Evolutionary conservation across 331 rosid genomes (phyloP).

Genomic region (Malus hybrid): DNA sequence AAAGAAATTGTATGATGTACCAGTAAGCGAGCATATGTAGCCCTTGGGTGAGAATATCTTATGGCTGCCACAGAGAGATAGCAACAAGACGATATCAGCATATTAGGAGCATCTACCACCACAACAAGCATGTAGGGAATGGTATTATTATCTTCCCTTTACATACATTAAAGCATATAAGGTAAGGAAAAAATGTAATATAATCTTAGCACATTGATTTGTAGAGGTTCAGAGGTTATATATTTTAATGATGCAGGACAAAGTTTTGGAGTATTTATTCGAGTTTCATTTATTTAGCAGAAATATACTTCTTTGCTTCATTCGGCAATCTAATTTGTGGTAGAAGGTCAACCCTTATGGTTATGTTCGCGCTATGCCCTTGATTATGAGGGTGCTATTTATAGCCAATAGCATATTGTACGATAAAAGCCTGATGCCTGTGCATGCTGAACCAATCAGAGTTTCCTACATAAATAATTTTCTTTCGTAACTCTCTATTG

Average conservation of each 20-base stretch:
- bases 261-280: neutral
- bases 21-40: constrained; percentile 1
- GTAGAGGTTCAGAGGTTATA: neutral
- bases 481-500: neutral
- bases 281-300: neutral
- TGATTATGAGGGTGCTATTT: neutral
- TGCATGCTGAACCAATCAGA: neutral
- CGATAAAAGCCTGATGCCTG: neutral
- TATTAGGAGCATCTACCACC: neutral
- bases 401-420: neutral
- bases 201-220: neutral
- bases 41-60: neutral
- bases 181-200: neutral
- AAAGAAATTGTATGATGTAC: neutral
- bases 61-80: neutral
- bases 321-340: neutral
- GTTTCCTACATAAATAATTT: neutral
- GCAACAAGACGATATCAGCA: neutral
- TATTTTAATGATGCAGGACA: neutral
- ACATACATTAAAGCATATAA: neutral
- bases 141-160: neutral
- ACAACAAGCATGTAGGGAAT: neutral
- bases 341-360: too few relatives aligned
- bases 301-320: neutral
- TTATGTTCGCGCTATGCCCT: neutral